Conservation (phyloP, 495 filamentous ascomycete genomes). For the Penicillium longicatenatum region DNA sequence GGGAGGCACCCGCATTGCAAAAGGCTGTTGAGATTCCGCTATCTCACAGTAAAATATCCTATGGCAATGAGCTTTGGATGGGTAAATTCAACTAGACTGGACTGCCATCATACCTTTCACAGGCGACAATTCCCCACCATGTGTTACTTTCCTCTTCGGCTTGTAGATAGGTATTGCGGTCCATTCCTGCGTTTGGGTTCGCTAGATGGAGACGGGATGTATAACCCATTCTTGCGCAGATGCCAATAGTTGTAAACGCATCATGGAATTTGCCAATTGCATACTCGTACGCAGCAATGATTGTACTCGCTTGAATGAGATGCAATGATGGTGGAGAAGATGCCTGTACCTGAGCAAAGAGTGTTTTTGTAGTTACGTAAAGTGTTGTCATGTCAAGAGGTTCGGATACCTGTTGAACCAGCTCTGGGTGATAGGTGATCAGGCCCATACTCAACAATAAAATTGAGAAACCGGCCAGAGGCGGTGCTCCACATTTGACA, state of each 20-base stretch:
- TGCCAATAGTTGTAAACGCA: conserved; percentile 33
- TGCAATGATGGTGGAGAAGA: conserved; percentile 26
- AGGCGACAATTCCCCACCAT: conserved; percentile 32
- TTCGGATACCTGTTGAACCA: not conserved
- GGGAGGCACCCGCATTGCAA: not conserved
- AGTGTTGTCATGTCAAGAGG: conserved; percentile 24
- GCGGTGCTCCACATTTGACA: conserved; percentile 4
- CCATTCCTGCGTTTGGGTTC: not conserved
- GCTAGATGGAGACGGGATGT: conserved; percentile 18
- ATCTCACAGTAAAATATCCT: not conserved
- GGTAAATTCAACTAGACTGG: not conserved
- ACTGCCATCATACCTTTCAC: conserved; percentile 2
- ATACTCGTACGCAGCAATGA: conserved; percentile 36
- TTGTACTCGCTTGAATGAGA: conserved; percentile 39
- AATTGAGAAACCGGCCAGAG: conserved; percentile 31
- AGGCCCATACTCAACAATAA: conserved; percentile 30
- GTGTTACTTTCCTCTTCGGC: conserved; percentile 33
- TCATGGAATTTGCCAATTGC: conserved; percentile 27
- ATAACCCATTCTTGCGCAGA: conserved; percentile 33
- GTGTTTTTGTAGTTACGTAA: conserved; percentile 35
- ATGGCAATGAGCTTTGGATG: not conserved
- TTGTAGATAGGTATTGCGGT: conserved; percentile 5
- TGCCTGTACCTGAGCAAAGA: conserved; percentile 38
- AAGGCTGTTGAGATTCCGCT: not conserved
- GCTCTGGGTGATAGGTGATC: conserved; percentile 22